A percentile compares a stretch with the other conserved stretches of the same genome.
phyloP scores from a whole-genome alignment of 1,284 basidiomycete species.

The Ganoderma leucocontextum region DNA sequence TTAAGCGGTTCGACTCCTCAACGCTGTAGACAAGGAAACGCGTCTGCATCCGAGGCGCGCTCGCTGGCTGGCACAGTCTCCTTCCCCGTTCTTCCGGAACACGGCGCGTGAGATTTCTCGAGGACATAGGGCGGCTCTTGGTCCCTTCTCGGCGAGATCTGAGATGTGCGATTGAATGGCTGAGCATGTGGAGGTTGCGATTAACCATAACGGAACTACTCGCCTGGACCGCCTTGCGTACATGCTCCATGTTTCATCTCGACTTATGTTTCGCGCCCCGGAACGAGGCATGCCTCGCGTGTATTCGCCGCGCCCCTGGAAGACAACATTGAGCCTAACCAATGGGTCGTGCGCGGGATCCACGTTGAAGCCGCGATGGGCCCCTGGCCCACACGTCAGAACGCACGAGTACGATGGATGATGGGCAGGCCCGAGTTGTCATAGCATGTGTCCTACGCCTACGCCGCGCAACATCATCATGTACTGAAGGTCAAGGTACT shows the following conservation, averaged over 20 bases:
- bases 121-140: not conserved
- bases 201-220: constrained; percentile 21
- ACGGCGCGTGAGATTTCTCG: constrained; percentile 12
- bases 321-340: constrained; percentile 1
- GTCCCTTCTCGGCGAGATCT: constrained; percentile 19
- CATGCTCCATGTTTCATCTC: constrained; percentile 7
- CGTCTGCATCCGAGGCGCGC: constrained; percentile 5
- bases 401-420: constrained; percentile 1
- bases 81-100: constrained; percentile 9
- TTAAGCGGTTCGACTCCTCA: constrained; percentile 8
- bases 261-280: constrained; percentile 9
- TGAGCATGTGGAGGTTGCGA: constrained; percentile 15
- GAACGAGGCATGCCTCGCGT: constrained; percentile 16
- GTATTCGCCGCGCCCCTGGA: constrained; percentile 2
- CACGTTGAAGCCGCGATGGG: not conserved
- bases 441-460: constrained; percentile 11
- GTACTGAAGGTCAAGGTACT: constrained; percentile 87
- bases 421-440: not conserved
- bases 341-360: constrained; percentile 1
- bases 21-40: constrained; percentile 16
- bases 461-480: constrained; percentile 34
- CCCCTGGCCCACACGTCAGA: constrained; percentile 11
- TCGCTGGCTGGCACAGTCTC: constrained; percentile 5
- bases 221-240: constrained; percentile 12
- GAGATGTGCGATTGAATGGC: constrained; percentile 11